Base-by-base conservation (phyloP, 1,284 basidiomycete genomes). In the Leccinum insolens region DNA sequence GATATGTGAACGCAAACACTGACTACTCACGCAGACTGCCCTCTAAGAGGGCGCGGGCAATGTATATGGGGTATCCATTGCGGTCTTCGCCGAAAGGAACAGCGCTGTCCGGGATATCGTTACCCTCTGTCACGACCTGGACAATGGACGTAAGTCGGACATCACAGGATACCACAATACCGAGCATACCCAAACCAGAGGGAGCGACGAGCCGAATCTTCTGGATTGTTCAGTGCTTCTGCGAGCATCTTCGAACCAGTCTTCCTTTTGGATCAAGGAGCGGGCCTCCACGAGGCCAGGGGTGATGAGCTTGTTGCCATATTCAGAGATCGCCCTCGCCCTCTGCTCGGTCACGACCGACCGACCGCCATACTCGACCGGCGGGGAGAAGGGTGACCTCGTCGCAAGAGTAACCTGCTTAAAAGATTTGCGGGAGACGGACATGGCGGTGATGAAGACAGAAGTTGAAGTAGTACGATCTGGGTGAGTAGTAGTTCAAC, bases 11-110 rank as follows among this genome's bases (percentile, higher is more conserved):
- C 41, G 22, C 6, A 55, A 9, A 11, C 4, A 59, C 20, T 7
- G 17, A 41, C 15, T 8, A 69, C 76, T 70, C 46, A 80, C 76
- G 77, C 65, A 77, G 76, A 25, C 64, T 60, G 22, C 76, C 34
- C 34, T 37, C 34, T 37, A 37, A 5, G 11, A 37, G 34, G 34
- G 34, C 4, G 11, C 11, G 34, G 44, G 76, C 78, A n/a, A 80
- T 68, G 65, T 76, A 77, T 61, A 71, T 8, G n/a, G 75, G 71
- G 2, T 64, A 68, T 6, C 76, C 78, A 49, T 75, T 75, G 63
- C 74, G 75, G 63, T 77, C 76, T 69, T 79, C 71, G 14, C 77
- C 75, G 17, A 77, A 77, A 28, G 76, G 78, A 65, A 77, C 72
- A 0, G 76, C 78, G 25, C 75, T 77, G 49, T 78, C 72, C 11